Conservation (phyloP, 768 basidiomycete genomes). For the Phlegmacium glaucopus region DNA sequence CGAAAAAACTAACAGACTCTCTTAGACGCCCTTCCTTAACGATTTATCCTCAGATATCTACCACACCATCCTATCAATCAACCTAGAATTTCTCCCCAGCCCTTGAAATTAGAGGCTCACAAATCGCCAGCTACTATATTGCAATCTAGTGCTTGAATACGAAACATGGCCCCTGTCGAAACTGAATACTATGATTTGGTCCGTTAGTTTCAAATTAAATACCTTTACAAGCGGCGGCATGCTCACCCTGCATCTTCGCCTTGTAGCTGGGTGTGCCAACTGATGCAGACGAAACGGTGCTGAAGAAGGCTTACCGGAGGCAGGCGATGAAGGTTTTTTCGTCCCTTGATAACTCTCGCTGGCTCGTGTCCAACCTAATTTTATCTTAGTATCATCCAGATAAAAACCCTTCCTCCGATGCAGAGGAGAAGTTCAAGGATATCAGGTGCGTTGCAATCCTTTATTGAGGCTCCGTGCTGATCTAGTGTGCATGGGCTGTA, state of each 20-base stretch:
- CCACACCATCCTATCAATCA: too few species aligned
- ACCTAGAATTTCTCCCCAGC: too few species aligned
- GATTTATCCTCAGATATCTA: too few species aligned
- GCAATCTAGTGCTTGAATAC: not conserved
- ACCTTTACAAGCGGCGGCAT: not conserved
- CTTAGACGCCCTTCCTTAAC: too few species aligned
- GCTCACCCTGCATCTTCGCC: not conserved
- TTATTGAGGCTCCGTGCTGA: not conserved
- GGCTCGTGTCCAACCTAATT: conserved; percentile 1
- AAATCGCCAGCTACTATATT: not conserved
- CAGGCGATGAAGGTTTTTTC: conserved; percentile 83
- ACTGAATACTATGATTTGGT: conserved; percentile 89
- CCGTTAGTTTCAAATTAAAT: conserved; percentile 19
- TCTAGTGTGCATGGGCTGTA: conserved; percentile 23
- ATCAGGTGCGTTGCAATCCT: conserved; percentile 60
- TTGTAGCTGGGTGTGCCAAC: conserved; percentile 64
- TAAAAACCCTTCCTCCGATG: conserved; percentile 90
- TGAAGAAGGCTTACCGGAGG: conserved; percentile 96
- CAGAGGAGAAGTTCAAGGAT: conserved; percentile 95
- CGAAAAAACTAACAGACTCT: too few species aligned
- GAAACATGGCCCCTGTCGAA: conserved; percentile 79
- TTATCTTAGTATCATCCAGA: conserved; percentile 81
- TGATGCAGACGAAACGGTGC: conserved; percentile 72
- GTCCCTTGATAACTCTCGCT: not conserved
- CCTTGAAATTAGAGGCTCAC: not conserved